phyloP scores from a whole-genome alignment of 495 filamentous ascomycete genomes.

The Penicillium paxilli region DNA sequence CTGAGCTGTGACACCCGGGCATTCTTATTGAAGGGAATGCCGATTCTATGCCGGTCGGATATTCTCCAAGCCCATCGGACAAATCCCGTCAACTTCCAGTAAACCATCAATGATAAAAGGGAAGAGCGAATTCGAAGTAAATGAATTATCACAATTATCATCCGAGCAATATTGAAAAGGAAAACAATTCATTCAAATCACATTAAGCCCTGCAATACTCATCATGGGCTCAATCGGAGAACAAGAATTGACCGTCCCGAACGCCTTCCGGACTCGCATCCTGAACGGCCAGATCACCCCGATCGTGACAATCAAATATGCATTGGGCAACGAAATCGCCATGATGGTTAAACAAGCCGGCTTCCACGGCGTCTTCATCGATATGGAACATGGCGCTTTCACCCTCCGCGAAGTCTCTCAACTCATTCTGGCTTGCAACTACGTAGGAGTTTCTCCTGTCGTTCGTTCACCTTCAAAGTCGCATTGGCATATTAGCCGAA shows the following conservation, averaged over 20 bases:
- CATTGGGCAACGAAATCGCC: slow-evolving; percentile 23
- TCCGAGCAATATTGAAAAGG: too few relatives aligned
- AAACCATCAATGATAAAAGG: too few relatives aligned
- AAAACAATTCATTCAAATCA: too few relatives aligned
- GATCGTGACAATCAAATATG: slow-evolving; percentile 27
- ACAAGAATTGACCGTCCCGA: slow-evolving; percentile 13
- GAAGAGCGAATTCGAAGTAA: too few relatives aligned
- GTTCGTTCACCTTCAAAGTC: slow-evolving; percentile 34
- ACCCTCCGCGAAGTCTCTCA: slow-evolving; percentile 19
- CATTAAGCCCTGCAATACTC: too few relatives aligned
- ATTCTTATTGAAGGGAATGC: too few relatives aligned
- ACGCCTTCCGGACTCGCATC: slow-evolving; percentile 28
- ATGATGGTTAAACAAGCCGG: slow-evolving; percentile 32
- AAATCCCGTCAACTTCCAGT: too few relatives aligned
- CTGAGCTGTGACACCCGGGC: too few relatives aligned
- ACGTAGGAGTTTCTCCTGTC: slow-evolving; percentile 25
- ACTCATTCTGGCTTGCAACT: slow-evolving; percentile 29
- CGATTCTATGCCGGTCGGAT: too few relatives aligned
- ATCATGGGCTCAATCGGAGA: slow-evolving; percentile 25
- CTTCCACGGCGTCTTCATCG: slow-evolving; percentile 33
- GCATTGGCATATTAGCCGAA: slow-evolving; percentile 29
- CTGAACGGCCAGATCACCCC: slow-evolving; percentile 27
- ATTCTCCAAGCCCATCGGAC: too few relatives aligned
- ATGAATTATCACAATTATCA: too few relatives aligned
- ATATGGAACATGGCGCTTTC: slow-evolving; percentile 31